Evolutionary conservation across 805 yeast species (phyloP).

Genomic region (Wickerhamomyces silvicola): DNA sequence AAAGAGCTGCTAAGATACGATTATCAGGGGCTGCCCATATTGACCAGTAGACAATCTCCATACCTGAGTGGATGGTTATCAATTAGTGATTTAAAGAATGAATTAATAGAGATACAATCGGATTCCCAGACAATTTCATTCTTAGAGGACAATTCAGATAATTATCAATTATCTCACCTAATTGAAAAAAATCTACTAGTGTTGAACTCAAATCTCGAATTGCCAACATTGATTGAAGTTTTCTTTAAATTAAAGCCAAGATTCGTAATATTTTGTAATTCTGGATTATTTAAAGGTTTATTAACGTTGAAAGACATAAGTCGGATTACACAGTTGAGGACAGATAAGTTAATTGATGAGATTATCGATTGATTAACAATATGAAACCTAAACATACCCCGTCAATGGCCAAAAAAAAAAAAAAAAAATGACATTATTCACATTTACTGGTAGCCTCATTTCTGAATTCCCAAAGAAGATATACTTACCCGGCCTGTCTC

Average conservation of each 20-base stretch:
- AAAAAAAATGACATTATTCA: too few species aligned
- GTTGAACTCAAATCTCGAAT: slow-evolving; percentile 12
- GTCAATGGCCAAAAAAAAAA: too few species aligned
- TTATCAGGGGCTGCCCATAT: slow-evolving; percentile 39
- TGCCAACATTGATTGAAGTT: slow-evolving; percentile 22
- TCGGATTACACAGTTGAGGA: too few species aligned
- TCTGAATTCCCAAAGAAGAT: too few species aligned
- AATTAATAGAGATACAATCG: slow-evolving; percentile 20
- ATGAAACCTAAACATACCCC: too few species aligned
- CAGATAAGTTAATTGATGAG: too few species aligned
- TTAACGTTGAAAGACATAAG: slow-evolving; percentile 23
- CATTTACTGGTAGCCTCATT: too few species aligned
- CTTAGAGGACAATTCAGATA: neutral
- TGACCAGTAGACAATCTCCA: slow-evolving; percentile 28
- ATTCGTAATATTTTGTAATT: slow-evolving; percentile 17
- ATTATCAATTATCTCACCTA: slow-evolving; percentile 7
- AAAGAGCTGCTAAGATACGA: slow-evolving; percentile 12
- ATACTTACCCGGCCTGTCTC: too few species aligned
- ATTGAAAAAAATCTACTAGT: slow-evolving; percentile 15
- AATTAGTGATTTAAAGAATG: slow-evolving; percentile 28
- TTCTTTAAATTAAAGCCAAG: slow-evolving; percentile 25
- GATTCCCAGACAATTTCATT: neutral
- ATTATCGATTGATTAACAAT: too few species aligned
- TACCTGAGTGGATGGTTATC: slow-evolving; percentile 38
- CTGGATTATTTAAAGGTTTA: slow-evolving; percentile 19